Evolutionary conservation across 2,329 filamentous ascomycete species (phyloP), one percentile per base, ranked within the genome.

Genomic region (Epichloe glyceriae): DNA sequence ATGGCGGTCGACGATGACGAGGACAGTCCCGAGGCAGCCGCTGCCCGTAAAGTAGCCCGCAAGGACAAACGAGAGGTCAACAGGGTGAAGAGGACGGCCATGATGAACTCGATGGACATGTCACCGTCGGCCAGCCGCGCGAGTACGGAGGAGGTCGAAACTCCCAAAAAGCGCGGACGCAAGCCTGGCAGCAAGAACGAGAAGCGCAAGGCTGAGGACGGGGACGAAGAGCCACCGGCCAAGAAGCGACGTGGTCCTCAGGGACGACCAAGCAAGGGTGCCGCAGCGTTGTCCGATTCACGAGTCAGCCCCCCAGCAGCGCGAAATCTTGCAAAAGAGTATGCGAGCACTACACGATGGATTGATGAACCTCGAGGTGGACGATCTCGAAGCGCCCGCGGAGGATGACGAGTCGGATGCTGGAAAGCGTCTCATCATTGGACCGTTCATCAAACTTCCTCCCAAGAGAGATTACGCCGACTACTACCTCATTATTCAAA

Each of bases 1-100:
- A 91, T 95, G 74, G 93, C 93, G 50, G 91, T 98, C 34, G 93
- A 98, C 64, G 91, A 95, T 54, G 90, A 96, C 47, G 93, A 98
- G 1, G 93, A 98, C 64, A 84, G 82, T 0, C 89, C 95, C 33
- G 93, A 97, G 64, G 90, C 88, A 50, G 93, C 93, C 2, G 90
- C 94, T 38, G 86, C 87, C 37, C 83, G 93, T 40, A 97, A 96
- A 62, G 83, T 89, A 63, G 88, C 88, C 4, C 82, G 86, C 49
- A 88, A 89, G 57, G 87, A 88, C 54, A 87, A 83, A 65, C 83
- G 90, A 37, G 82, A 86, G 48, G 71, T 73, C 8, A 96, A 95
- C 62, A 85, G 86, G 62, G 68, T 85, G 15, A 86, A 83, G 70
- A 78, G 79, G 54, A 30, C 65, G 7, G 68, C 62, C 0, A 52